Evolutionary conservation across 495 filamentous ascomycete species (phyloP), one percentile per base, ranked within the genome.

Genomic region (Aspergillus mulundensis): DNA sequence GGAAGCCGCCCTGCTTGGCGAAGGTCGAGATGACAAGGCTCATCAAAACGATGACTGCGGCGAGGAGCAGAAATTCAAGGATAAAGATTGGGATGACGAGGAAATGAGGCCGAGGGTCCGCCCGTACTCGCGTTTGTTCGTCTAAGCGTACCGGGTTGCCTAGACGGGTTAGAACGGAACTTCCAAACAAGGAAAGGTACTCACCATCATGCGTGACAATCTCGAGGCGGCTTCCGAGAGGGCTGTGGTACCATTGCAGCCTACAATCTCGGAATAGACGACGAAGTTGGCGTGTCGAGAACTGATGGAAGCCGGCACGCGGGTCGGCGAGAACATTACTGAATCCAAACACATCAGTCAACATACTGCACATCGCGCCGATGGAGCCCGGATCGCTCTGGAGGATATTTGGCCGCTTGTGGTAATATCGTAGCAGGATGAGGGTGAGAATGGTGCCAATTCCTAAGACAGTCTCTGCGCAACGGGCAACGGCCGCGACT

Each of bases 361-460:
- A 58, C 34, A 75, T 70, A 56, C 70, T 74, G 38, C 70, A 75
- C 72, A 75, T 74, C 32, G 72, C 72, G 8, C 69, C 66, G 36
- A 75, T 72, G 0, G 72, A 73, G 8, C 72, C 67, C 2, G 72
- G 72, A 23, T 75, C 72, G 41, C 69, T 69, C 44, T 72, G 64
- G 0, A 75, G 63, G 36, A 75, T 71, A 23, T 71, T 69, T 7
- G 63, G 55, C 0, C 72, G 69, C 0, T 53, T 61, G 14, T 62
- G 64, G 51, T 73, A 73, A 34, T 67, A 53, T 18, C 62, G 68
- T 18, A 73, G 42, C 15, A 75, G 60, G 45, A 61, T 61, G 6
- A 74, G 7, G 0, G 62, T 54, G 14, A 69, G 64, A 11, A 72
- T 16, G 1, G 53, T 54, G 10, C 66, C 64, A 8, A 68, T 18